Evolutionary conservation across 192 early-diverging fungal genomes (phyloP).

Genomic region (Linnemannia zychae): DNA sequence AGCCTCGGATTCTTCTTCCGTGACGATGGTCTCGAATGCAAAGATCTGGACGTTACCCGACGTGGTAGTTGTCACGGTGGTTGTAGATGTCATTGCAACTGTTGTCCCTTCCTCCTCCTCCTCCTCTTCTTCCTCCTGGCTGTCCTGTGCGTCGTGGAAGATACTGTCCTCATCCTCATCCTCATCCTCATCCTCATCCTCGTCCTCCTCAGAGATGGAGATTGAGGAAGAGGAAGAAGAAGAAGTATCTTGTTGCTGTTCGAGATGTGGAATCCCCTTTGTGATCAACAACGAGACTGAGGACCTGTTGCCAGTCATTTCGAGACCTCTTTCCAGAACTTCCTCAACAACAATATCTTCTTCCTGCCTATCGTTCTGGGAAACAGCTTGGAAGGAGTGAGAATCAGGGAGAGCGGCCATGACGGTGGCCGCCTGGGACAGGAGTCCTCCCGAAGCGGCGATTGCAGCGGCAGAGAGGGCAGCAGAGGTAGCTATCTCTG

Average conservation of each 20-base stretch:
- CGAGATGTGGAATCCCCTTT: background rate
- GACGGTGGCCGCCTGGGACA: background rate
- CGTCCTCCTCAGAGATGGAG: background rate
- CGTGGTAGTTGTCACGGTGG: background rate
- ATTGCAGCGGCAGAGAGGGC: background rate
- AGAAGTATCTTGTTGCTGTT: background rate
- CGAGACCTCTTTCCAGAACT: background rate
- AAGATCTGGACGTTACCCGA: conserved; percentile 1
- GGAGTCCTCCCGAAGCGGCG: background rate
- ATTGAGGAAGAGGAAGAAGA: background rate
- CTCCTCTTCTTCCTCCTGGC: background rate
- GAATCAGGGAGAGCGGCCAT: background rate
- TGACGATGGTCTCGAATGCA: conserved; percentile 17
- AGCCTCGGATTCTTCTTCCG: background rate
- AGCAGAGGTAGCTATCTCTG: background rate
- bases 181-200: background rate
- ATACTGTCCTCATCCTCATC: background rate
- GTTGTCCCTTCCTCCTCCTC: background rate
- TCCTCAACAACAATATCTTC: background rate
- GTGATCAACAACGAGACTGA: background rate
- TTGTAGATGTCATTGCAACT: background rate
- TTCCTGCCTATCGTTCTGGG: too few species aligned
- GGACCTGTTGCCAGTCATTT: background rate
- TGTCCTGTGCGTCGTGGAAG: too few species aligned
- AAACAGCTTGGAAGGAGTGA: background rate